Conservation (phyloP, 1,139 yeast species). For the Tardiomyces depauwii region DNA sequence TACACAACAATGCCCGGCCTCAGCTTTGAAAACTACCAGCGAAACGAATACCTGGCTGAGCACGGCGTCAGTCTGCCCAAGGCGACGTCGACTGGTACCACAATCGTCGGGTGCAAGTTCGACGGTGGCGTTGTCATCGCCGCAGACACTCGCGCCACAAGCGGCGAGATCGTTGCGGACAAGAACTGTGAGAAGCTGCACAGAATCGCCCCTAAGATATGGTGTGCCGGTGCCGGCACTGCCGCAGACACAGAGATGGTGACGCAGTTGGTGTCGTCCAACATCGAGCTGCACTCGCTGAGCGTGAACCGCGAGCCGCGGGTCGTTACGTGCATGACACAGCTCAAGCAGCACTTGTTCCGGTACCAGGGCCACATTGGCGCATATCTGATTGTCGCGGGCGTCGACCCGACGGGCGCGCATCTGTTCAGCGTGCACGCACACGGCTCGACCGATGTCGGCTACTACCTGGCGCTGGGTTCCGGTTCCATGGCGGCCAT, state of each 20-base stretch:
- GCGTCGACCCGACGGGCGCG: constrained; percentile 93
- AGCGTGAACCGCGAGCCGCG: constrained; percentile 80
- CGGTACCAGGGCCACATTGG: constrained; percentile 96
- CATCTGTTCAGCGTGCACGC: constrained; percentile 91
- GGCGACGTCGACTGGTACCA: constrained; percentile 96
- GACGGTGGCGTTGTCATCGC: constrained; percentile 94
- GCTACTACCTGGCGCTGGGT: constrained; percentile 84
- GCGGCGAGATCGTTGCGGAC: constrained; percentile 94
- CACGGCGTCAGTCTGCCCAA: constrained; percentile 69
- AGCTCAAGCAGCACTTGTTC: constrained; percentile 90
- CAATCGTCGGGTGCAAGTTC: constrained; percentile 92
- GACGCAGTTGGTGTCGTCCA: constrained; percentile 83
- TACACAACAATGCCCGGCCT: constrained; percentile 65
- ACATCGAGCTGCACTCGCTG: constrained; percentile 79
- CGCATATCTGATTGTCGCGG: constrained; percentile 93
- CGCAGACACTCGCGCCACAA: constrained; percentile 96
- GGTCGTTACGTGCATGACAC: constrained; percentile 85
- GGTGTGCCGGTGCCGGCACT: constrained; percentile 99
- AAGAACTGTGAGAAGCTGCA: constrained; percentile 96
- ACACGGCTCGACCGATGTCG: constrained; percentile 95
- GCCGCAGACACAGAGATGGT: constrained; percentile 99
- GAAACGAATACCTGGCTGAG: constrained; percentile 63
- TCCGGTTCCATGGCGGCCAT: constrained; percentile 98
- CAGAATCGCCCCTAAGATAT: constrained; percentile 80
- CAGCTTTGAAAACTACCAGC: constrained; percentile 83